A percentile compares a stretch with the other conserved stretches of the same genome.
Conservation (phyloP, 2,329 filamentous ascomycete genomes). For the Talaromyces sp. region DNA sequence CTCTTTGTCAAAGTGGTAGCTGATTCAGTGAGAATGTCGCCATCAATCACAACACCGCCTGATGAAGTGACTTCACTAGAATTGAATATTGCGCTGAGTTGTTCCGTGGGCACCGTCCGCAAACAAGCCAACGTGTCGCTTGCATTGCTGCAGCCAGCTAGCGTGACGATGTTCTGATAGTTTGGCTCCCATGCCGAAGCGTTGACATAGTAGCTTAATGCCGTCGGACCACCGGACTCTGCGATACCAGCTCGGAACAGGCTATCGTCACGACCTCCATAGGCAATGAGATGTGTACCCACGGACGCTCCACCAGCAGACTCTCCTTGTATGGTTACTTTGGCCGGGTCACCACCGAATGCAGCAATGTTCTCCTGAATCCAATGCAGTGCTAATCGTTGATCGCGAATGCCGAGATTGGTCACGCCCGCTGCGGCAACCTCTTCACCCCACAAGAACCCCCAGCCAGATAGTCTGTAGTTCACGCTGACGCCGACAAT, state of each 20-base stretch:
- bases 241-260: slow-evolving; percentile 76
- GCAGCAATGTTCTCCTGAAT: slow-evolving; percentile 51
- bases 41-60: slow-evolving; percentile 45
- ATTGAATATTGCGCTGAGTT: slow-evolving; percentile 47
- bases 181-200: slow-evolving; percentile 54
- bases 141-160: slow-evolving; percentile 35
- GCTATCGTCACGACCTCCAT: slow-evolving; percentile 68
- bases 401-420: slow-evolving; percentile 53
- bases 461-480: slow-evolving; percentile 42
- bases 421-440: slow-evolving; percentile 21
- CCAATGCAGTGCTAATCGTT: slow-evolving; percentile 57
- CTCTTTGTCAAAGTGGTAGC: slow-evolving; percentile 55
- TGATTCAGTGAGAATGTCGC: slow-evolving; percentile 57
- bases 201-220: slow-evolving; percentile 62
- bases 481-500: slow-evolving; percentile 49
- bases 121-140: slow-evolving; percentile 49
- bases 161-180: slow-evolving; percentile 37
- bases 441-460: slow-evolving; percentile 26
- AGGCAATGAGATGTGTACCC: slow-evolving; percentile 71
- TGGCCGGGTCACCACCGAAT: slow-evolving; percentile 53
- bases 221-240: slow-evolving; percentile 64
- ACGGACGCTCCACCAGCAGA: slow-evolving; percentile 50
- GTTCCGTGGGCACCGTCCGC: slow-evolving; percentile 64
- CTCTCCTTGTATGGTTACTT: slow-evolving; percentile 51
- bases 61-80: not conserved